Evolutionary conservation across 169 alveolate species (phyloP).

Genomic region (Cryptosporidium meleagridis): DNA sequence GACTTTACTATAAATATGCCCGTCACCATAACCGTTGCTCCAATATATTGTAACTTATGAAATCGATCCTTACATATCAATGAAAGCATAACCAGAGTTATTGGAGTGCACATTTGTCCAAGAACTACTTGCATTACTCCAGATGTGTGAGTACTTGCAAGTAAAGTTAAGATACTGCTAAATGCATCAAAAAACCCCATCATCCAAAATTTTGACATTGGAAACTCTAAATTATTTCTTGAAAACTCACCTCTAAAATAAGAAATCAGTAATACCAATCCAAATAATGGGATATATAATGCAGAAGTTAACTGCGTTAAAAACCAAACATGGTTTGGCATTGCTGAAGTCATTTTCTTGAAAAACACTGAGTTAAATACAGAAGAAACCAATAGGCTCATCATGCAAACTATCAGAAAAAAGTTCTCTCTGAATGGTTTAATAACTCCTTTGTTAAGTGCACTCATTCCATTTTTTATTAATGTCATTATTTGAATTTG

Average conservation of each 20-base stretch:
- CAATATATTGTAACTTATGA: constrained; percentile 75
- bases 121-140: constrained; percentile 79
- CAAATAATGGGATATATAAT: constrained; percentile 74
- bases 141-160: constrained; percentile 78
- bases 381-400: constrained; percentile 38
- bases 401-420: constrained; percentile 22
- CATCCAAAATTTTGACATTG: constrained; percentile 71
- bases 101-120: constrained; percentile 76
- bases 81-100: constrained; percentile 68
- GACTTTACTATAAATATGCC: constrained; percentile 76
- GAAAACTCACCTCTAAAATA: constrained; percentile 55
- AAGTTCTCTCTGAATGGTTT: constrained; percentile 53
- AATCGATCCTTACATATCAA: constrained; percentile 55
- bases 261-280: constrained; percentile 28
- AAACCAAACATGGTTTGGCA: constrained; percentile 79
- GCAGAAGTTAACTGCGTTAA: constrained; percentile 75
- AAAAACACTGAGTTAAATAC: constrained; percentile 59
- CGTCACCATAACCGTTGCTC: constrained; percentile 74
- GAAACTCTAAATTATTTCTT: constrained; percentile 54
- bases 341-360: constrained; percentile 75
- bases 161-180: constrained; percentile 71
- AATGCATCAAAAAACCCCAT: constrained; percentile 77
- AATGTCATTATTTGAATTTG: not conserved
- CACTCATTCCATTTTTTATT: not conserved
- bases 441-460: not conserved